These are phyloP conservation scores for Magnolia kwangsiensis DNA, from an alignment of 164 flowering plant species.

Conservation along the genomic window DNA sequence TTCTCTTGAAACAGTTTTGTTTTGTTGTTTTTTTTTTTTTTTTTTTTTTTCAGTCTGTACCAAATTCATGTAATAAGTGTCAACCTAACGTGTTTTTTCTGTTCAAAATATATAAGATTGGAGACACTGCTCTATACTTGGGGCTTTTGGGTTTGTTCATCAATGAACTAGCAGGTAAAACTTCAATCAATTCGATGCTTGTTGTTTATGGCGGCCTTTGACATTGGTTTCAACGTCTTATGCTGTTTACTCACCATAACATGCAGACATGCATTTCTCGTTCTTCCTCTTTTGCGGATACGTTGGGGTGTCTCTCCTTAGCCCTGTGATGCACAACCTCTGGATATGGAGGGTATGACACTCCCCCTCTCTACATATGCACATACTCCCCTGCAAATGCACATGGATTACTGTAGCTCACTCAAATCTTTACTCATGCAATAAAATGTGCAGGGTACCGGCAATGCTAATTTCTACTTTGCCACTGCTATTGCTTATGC, in stretches of 20 bases:
- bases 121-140: slow-evolving; percentile 86
- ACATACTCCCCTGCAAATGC: background rate
- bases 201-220: slow-evolving; percentile 10
- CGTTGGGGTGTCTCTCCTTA: slow-evolving; percentile 79
- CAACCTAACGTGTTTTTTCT: slow-evolving; percentile 4
- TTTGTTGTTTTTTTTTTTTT: background rate
- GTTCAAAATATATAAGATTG: slow-evolving; percentile 51
- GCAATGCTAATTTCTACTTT: slow-evolving; percentile 94
- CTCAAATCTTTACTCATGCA: background rate
- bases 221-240: slow-evolving; percentile 5
- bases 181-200: background rate
- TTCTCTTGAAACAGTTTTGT: background rate
- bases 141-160: slow-evolving; percentile 72
- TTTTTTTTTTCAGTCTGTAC: background rate
- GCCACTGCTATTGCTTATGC: slow-evolving; percentile 92
- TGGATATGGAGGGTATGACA: slow-evolving; percentile 96
- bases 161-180: slow-evolving; percentile 80
- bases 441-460: slow-evolving; percentile 75
- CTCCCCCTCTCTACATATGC: slow-evolving; percentile 17
- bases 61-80: background rate
- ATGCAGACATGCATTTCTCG: slow-evolving; percentile 85
- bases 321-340: slow-evolving; percentile 97
- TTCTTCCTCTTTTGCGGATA: slow-evolving; percentile 91
- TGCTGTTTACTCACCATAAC: slow-evolving; percentile 4
- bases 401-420: background rate